A percentile compares a stretch with the other conserved stretches of the same genome.
phyloP scores from a whole-genome alignment of 768 basidiomycete genomes.

The Xerocomellus dryophilus region DNA sequence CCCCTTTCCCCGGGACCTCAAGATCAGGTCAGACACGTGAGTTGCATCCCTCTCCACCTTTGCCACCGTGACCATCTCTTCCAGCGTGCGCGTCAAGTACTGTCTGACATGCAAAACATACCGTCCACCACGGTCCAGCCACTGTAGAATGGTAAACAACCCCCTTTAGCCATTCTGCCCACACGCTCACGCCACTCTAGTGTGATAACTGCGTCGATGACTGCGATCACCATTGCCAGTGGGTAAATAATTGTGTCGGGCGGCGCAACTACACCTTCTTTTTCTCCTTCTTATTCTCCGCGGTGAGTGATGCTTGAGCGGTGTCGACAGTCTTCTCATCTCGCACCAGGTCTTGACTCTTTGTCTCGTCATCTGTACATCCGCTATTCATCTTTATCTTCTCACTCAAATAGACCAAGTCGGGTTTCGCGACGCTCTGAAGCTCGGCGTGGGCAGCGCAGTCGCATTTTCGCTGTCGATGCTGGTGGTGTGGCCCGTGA shows the following conservation, averaged over 20 bases:
- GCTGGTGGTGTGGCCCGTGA: constrained; percentile 78
- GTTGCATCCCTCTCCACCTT: constrained; percentile 27
- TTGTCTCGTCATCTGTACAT: constrained; percentile 75
- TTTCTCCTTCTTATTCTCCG: constrained; percentile 74
- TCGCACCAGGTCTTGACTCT: constrained; percentile 61
- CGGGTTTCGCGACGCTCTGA: constrained; percentile 46
- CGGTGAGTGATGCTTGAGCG: constrained; percentile 46
- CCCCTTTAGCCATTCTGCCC: neutral
- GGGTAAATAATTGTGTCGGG: constrained; percentile 96
- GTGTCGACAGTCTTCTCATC: constrained; percentile 5
- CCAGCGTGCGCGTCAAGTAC: constrained; percentile 86
- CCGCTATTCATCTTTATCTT: constrained; percentile 76
- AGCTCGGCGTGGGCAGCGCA: constrained; percentile 68
- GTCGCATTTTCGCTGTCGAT: constrained; percentile 74
- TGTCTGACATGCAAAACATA: constrained; percentile 93
- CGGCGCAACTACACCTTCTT: constrained; percentile 95
- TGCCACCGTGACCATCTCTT: neutral
- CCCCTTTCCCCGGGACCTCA: constrained; percentile 79
- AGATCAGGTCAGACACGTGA: constrained; percentile 74
- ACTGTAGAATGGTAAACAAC: constrained; percentile 84
- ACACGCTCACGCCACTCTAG: constrained; percentile 36
- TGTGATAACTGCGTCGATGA: constrained; percentile 98
- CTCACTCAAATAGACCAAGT: constrained; percentile 52
- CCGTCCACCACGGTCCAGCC: constrained; percentile 89
- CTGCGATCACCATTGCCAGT: constrained; percentile 89